These are phyloP conservation scores for peach (Prunus persica) DNA, from an alignment of 306 rosid species.

Conservation along the genomic window DNA sequence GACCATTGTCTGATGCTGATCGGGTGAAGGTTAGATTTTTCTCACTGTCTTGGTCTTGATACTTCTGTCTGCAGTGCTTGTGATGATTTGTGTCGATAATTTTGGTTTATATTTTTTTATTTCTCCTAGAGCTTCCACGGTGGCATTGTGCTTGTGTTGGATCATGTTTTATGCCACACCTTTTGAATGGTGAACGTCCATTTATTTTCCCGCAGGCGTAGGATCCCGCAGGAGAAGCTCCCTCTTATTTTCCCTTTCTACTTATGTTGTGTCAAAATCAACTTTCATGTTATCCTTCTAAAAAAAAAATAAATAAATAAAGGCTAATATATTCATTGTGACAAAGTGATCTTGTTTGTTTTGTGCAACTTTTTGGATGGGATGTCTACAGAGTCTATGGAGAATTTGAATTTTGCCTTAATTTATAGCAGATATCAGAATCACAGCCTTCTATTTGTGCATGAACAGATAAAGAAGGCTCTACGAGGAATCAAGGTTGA, in stretches of 20 bases:
- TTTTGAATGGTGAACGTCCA: not conserved
- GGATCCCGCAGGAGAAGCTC: not conserved
- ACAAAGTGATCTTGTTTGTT: not conserved
- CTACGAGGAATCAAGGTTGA: slow-evolving; percentile 93
- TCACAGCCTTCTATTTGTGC: not conserved
- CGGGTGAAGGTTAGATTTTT: slow-evolving; percentile 70
- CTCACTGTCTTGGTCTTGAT: not conserved
- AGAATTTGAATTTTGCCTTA: not conserved
- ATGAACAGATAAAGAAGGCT: slow-evolving; percentile 79
- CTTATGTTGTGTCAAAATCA: slow-evolving; percentile 1
- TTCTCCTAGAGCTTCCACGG: not conserved
- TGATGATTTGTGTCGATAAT: not conserved
- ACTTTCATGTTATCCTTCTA: not conserved
- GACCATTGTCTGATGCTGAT: slow-evolving; percentile 89
- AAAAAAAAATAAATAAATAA: no score
- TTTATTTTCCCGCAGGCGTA: not conserved
- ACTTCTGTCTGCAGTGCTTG: not conserved
- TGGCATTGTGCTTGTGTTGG: not conserved
- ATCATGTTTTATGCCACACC: not conserved
- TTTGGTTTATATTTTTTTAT: not conserved
- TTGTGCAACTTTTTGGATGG: not conserved
- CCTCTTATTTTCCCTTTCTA: not conserved
- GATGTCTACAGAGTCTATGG: not conserved
- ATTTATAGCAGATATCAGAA: not conserved
- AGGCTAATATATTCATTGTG: not conserved